phyloP scores from a whole-genome alignment of 179 eudicot species.

The Pouteria campechiana region DNA sequence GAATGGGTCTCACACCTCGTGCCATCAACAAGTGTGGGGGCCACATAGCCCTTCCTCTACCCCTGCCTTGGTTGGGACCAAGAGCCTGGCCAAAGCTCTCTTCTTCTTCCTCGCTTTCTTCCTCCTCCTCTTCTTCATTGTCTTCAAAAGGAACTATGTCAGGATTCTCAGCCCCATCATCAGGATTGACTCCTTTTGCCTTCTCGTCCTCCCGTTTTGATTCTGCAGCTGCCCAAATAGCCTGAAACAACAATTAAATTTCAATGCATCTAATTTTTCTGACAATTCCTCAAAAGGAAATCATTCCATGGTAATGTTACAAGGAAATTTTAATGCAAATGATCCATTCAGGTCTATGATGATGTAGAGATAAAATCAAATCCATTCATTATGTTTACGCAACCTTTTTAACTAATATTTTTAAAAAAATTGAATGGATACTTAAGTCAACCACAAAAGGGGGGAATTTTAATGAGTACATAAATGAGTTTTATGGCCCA shows the following conservation, averaged over 20 bases:
- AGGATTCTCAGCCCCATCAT: slow-evolving; percentile 66
- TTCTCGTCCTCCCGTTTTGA: slow-evolving; percentile 88
- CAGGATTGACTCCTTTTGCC: slow-evolving; percentile 79
- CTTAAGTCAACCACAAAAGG: no score
- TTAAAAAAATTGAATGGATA: no score
- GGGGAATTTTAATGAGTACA: no score
- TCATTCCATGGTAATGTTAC: no score
- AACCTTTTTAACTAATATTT: no score
- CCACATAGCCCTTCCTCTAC: slow-evolving; percentile 95
- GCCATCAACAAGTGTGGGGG: slow-evolving; percentile 70
- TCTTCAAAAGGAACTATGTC: slow-evolving; percentile 94
- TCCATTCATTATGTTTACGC: no score
- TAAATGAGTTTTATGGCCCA: no score
- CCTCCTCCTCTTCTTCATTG: slow-evolving; percentile 97
- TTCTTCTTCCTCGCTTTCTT: slow-evolving; percentile 87
- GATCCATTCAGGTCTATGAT: no score
- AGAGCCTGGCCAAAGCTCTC: slow-evolving; percentile 43
- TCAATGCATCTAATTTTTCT: no score
- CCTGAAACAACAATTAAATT: slow-evolving; percentile 45
- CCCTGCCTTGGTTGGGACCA: slow-evolving; percentile 54
- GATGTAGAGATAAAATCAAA: no score
- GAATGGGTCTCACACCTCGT: slow-evolving; percentile 57
- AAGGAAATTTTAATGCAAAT: not conserved
- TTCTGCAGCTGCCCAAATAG: slow-evolving; percentile 70
- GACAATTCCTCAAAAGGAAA: no score